These are phyloP conservation scores for Hirschioporus abietinus DNA, from an alignment of 768 basidiomycete species.

Conservation along the genomic window DNA sequence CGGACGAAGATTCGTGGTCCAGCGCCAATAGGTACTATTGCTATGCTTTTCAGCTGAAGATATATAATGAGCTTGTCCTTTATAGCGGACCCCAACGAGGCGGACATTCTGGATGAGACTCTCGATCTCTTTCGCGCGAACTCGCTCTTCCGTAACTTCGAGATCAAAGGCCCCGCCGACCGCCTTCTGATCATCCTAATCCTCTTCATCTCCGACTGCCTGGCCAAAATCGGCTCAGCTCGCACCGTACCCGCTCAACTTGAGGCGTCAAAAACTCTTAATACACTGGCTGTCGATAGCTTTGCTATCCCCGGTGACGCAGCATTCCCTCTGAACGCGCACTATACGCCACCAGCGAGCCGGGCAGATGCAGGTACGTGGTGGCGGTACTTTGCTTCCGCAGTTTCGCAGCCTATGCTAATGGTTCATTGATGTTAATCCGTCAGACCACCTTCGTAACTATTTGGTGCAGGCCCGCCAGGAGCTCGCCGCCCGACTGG, in stretches of 20 bases:
- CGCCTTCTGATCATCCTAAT: slow-evolving; percentile 95
- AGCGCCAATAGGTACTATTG: slow-evolving; percentile 61
- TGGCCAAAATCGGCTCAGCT: slow-evolving; percentile 77
- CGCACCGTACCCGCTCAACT: slow-evolving; percentile 68
- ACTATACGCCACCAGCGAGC: slow-evolving; percentile 77
- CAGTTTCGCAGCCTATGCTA: slow-evolving; percentile 4
- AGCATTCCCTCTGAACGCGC: slow-evolving; percentile 86
- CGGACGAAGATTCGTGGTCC: slow-evolving; percentile 90
- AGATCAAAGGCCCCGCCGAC: slow-evolving; percentile 98
- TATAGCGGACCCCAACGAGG: slow-evolving; percentile 69
- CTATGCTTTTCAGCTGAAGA: slow-evolving; percentile 14
- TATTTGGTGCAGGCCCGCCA: slow-evolving; percentile 93
- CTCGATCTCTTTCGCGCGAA: slow-evolving; percentile 97
- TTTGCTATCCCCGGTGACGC: slow-evolving; percentile 96
- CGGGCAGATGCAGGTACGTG: slow-evolving; percentile 71
- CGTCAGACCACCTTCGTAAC: slow-evolving; percentile 76
- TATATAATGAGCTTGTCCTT: slow-evolving; percentile 10
- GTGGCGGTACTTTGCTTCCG: slow-evolving; percentile 18
- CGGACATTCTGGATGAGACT: slow-evolving; percentile 94
- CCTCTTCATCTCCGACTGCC: slow-evolving; percentile 95
- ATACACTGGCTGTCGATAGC: slow-evolving; percentile 88
- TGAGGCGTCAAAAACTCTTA: slow-evolving; percentile 83
- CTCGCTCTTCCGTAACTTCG: slow-evolving; percentile 98
- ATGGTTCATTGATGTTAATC: slow-evolving; percentile 6
- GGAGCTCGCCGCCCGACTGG: slow-evolving; percentile 81